Evolutionary conservation across 495 filamentous ascomycete species (phyloP), one percentile per base, ranked within the genome.

Genomic region (Penicillium silybi): DNA sequence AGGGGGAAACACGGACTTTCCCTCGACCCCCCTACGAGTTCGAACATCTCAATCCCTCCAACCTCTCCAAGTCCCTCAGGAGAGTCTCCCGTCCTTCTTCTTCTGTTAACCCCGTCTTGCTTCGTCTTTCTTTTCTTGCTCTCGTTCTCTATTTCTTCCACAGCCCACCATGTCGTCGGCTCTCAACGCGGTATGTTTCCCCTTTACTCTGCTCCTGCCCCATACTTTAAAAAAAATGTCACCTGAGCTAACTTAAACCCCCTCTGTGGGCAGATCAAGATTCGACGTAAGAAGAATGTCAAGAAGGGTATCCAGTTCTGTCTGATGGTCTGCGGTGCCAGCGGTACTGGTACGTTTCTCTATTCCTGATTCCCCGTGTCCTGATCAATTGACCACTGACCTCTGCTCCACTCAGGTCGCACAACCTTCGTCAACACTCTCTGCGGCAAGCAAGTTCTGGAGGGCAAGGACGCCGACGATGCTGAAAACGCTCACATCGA

Each of bases 221-320:
- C 63, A 69, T 63, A 59, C 57, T 53, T 47, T 39, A 16, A 41
- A 54, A 50, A 57, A 63, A 61, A 64, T 41, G 49, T 53, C 44
- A 29, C 44, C 32, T 16, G 35, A 60, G 62, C 62, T 65, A 52
- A 65, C 61, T 48, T 34, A 20, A 40, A 50, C 54, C 60, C 60
- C 45, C 16, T 25, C 13, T 52, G 44, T 50, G 60, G 56, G 54
- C 50, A 91, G 87, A 88, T 92, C 71, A 91, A 95, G 86, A 91
- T 96, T 71, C 92, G 93, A 75, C 86, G 90, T 68, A 98, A 98
- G 92, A 98, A 98, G 85, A 97, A 97, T 81, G 92, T 97, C 76
- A 98, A 98, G 87, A 98, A 97, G 86, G 93, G 93, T 59, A 97
- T 98, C 66, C 95, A 97, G 80, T 98, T 98, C 80, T 97, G 92